These are phyloP conservation scores for Eucalyptus viminalis DNA, from an alignment of 345 rosid species.

Conservation along the genomic window DNA sequence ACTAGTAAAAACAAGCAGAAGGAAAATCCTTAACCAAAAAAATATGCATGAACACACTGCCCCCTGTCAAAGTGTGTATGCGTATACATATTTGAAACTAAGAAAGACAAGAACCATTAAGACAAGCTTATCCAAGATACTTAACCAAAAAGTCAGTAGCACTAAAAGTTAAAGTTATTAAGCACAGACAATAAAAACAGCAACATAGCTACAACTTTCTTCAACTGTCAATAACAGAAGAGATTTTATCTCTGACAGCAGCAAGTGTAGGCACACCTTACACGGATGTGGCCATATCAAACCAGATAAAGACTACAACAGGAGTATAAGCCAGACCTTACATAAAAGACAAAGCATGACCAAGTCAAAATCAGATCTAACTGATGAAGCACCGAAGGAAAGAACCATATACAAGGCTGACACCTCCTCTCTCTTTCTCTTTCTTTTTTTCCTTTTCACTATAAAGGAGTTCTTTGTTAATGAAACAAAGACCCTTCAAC, in stretches of 20 bases:
- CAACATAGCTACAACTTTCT: not conserved
- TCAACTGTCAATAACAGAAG: not conserved
- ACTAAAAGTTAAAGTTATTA: not conserved
- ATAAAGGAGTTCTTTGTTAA: not conserved
- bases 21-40: not conserved
- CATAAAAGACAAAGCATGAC: not conserved
- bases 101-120: not conserved
- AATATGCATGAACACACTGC: not conserved
- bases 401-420: not conserved
- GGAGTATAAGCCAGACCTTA: not conserved
- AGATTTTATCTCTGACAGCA: not conserved
- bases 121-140: not conserved
- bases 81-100: not conserved
- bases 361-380: not conserved
- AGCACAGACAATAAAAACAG: not conserved
- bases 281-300: not conserved
- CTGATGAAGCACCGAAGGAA: not conserved
- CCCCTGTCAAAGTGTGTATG: not conserved
- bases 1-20: not conserved
- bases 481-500: not conserved
- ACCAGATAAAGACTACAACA: not conserved
- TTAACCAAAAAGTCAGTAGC: not conserved
- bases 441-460: not conserved
- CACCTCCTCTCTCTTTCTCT: not conserved
- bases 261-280: not conserved